phyloP scores from a whole-genome alignment of 768 basidiomycete species.

The Mycena pura region DNA sequence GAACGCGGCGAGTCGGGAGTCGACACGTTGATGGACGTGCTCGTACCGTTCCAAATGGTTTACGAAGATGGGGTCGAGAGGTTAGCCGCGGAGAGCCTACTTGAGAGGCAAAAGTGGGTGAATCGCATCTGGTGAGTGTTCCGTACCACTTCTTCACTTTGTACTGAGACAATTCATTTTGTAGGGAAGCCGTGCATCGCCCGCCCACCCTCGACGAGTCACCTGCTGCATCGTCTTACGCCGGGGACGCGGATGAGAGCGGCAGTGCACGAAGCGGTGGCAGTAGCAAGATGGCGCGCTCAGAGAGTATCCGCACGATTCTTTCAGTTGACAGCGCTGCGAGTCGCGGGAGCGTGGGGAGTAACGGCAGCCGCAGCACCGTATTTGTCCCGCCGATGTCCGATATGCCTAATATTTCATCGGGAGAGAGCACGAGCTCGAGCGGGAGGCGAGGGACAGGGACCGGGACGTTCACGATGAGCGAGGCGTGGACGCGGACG shows the following conservation, averaged over 20 bases:
- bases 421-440: background rate
- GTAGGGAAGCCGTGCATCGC: slow-evolving; percentile 81
- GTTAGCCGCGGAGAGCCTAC: slow-evolving; percentile 85
- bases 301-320: slow-evolving; percentile 74
- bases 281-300: slow-evolving; percentile 6
- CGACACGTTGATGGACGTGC: slow-evolving; percentile 63
- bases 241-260: slow-evolving; percentile 17
- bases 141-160: slow-evolving; percentile 13
- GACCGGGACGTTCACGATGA: slow-evolving; percentile 1
- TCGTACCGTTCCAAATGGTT: slow-evolving; percentile 91
- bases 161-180: background rate
- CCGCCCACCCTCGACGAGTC: slow-evolving; percentile 62
- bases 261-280: background rate
- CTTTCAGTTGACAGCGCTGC: slow-evolving; percentile 56
- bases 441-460: slow-evolving; percentile 5
- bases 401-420: slow-evolving; percentile 64
- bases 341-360: slow-evolving; percentile 51
- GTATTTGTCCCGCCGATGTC: slow-evolving; percentile 81
- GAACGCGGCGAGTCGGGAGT: slow-evolving; percentile 35
- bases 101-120: slow-evolving; percentile 91
- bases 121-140: slow-evolving; percentile 82
- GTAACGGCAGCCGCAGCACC: slow-evolving; percentile 71
- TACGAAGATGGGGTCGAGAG: slow-evolving; percentile 92
- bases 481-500: slow-evolving; percentile 10
- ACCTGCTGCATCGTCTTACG: slow-evolving; percentile 44